Percentiles rank a stretch among this genome's conserved stretches.
Evolutionary conservation across 73 alveolate species (phyloP).

Genomic region (Urostyla sp.): DNA sequence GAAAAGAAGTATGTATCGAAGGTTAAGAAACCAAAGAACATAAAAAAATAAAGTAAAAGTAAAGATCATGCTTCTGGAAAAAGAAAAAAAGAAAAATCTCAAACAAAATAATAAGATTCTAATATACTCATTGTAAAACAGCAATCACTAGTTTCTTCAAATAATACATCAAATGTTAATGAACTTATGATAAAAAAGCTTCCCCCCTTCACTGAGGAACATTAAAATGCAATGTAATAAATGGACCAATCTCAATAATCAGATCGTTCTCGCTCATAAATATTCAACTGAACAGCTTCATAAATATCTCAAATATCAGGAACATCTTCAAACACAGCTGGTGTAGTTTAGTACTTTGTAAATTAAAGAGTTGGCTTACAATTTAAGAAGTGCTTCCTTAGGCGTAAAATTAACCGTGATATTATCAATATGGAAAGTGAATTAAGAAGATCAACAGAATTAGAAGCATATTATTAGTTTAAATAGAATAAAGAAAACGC

Average conservation of each 20-base stretch:
- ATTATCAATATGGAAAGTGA: neutral
- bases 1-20: too few relatives aligned
- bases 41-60: too few relatives aligned
- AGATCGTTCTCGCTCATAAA: neutral
- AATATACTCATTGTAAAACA: too few relatives aligned
- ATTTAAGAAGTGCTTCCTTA: slow-evolving; percentile 40
- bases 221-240: neutral
- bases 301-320: neutral
- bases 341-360: slow-evolving; percentile 34
- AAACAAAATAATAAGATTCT: too few relatives aligned
- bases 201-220: neutral
- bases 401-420: neutral
- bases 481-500: slow-evolving; percentile 50
- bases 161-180: neutral
- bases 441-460: slow-evolving; percentile 15
- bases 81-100: too few relatives aligned
- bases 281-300: neutral
- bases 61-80: too few relatives aligned
- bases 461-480: slow-evolving; percentile 31
- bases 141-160: too few relatives aligned
- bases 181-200: neutral
- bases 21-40: too few relatives aligned
- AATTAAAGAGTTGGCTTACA: slow-evolving; percentile 29
- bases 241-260: neutral
- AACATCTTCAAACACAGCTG: neutral